These are phyloP conservation scores for Penicillium sp. DNA, from an alignment of 2,329 filamentous ascomycete species.

Conservation along the genomic window DNA sequence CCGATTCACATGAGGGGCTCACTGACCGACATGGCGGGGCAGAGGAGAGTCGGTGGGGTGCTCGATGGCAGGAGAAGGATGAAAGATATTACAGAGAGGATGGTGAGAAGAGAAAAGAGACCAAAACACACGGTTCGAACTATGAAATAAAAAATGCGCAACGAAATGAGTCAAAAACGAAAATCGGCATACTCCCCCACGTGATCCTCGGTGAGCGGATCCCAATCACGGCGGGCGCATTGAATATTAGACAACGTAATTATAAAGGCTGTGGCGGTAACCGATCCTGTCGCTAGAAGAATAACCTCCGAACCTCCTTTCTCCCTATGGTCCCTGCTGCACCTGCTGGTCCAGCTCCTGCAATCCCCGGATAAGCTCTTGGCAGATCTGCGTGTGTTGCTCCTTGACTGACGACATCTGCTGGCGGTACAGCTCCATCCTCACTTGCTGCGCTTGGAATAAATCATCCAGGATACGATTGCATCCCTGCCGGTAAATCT, in stretches of 20 bases:
- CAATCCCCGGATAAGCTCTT: constrained; percentile 30
- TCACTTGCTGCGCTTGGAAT: constrained; percentile 39
- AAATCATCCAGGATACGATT: constrained; percentile 45
- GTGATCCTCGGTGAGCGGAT: constrained; percentile 30
- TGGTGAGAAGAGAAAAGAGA: not conserved
- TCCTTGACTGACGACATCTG: constrained; percentile 30
- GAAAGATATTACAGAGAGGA: not conserved
- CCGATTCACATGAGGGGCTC: constrained; percentile 10
- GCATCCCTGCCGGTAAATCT: constrained; percentile 46
- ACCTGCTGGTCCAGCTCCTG: constrained; percentile 26
- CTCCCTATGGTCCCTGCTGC: constrained; percentile 14
- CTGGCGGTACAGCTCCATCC: constrained; percentile 34
- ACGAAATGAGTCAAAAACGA: not conserved
- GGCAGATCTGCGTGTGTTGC: constrained; percentile 30
- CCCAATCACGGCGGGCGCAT: constrained; percentile 17
- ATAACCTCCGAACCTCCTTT: not conserved
- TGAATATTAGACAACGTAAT: too few relatives aligned
- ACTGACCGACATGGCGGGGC: constrained; percentile 39
- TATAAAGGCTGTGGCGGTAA: too few relatives aligned
- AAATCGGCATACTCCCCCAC: constrained; percentile 13
- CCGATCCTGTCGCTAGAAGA: too few relatives aligned
- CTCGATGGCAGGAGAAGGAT: not conserved
- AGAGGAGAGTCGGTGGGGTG: constrained; percentile 1
- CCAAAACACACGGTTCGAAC: not conserved
- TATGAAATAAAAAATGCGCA: constrained; percentile 1